Base-by-base conservation (phyloP, 1,284 basidiomycete genomes). In the Fomitiporia mediterranea region DNA sequence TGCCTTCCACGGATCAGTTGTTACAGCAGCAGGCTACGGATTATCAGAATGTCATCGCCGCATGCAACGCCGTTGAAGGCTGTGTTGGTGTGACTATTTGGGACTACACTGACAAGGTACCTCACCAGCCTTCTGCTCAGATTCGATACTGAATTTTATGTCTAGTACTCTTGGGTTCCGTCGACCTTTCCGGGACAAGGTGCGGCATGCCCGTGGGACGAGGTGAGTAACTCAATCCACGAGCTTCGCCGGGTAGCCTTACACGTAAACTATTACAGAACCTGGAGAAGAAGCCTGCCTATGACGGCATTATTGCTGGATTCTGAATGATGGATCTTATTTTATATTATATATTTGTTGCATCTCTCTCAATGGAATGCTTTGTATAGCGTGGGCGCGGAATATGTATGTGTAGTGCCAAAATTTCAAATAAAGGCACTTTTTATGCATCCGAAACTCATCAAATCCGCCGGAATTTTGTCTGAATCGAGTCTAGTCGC, bases 11-110 rank as follows among this genome's bases (percentile, higher is more conserved):
- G 0, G 63, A 67, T 1, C 75, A 73, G 2, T 64, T 76, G 52
- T 68, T 80, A 11, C 70, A 66, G 38, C 76, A 80, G 60, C 81
- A 82, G 68, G 71, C 74, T 65, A 65, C 64, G 27, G 77, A 81
- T 61, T 81, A 76, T 63, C 62, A 72, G 63, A 74, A 63, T 13
- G 76, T 79, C 43, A 67, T 79, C 48, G 55, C 63, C 1, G 75
- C 78, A 3, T 81, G 79, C 66, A 66, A 70, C 55, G 68, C 68
- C 15, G 73, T 78, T 13, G 34, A 61, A 9, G 63, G 65, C 15
- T 81, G 78, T 60, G 67, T 79, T 44, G 78, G 78, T 35, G 66
- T 53, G 5, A 53, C 52, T 1, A 44, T 78, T 30, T 80, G 78
- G 78, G 78, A 78, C 64, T 78, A 64, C 62, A 77, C 75, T 4